Conservation (phyloP, 352 stramenopile species). For the Phytophthora citricola region DNA sequence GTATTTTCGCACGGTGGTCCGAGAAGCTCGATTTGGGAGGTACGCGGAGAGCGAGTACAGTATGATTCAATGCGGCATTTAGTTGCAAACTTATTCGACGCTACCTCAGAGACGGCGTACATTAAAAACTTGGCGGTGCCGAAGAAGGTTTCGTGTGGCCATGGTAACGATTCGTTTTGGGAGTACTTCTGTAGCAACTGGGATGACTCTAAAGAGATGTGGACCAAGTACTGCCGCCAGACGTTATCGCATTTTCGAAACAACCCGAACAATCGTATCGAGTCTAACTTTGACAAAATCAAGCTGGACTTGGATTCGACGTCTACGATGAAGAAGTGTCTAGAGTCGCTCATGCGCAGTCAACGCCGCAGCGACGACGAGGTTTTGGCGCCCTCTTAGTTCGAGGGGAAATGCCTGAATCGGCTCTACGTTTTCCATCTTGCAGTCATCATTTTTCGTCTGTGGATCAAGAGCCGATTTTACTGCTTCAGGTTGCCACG, state of each 20-base stretch:
- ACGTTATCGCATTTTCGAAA: conserved; percentile 2
- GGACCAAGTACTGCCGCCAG: background rate
- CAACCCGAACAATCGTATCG: conserved; percentile 5
- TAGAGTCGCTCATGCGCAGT: background rate
- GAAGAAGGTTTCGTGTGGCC: background rate
- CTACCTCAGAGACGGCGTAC: background rate
- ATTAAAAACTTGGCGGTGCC: background rate
- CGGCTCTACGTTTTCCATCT: no score
- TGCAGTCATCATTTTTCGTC: no score
- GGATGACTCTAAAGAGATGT: background rate
- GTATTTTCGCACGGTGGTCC: background rate
- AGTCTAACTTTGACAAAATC: conserved; percentile 1
- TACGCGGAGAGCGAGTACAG: background rate
- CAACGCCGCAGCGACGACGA: background rate
- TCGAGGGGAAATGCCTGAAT: background rate
- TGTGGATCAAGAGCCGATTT: conserved; percentile 1
- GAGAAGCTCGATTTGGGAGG: background rate
- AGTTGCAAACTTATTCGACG: background rate
- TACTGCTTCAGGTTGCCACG: background rate
- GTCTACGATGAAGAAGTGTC: background rate
- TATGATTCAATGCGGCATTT: background rate
- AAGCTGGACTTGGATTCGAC: background rate
- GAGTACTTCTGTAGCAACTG: background rate
- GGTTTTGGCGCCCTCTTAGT: background rate
- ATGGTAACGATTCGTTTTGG: background rate